phyloP scores from a whole-genome alignment of 2,329 filamentous ascomycete genomes.

The Blumeriella jaapii region DNA sequence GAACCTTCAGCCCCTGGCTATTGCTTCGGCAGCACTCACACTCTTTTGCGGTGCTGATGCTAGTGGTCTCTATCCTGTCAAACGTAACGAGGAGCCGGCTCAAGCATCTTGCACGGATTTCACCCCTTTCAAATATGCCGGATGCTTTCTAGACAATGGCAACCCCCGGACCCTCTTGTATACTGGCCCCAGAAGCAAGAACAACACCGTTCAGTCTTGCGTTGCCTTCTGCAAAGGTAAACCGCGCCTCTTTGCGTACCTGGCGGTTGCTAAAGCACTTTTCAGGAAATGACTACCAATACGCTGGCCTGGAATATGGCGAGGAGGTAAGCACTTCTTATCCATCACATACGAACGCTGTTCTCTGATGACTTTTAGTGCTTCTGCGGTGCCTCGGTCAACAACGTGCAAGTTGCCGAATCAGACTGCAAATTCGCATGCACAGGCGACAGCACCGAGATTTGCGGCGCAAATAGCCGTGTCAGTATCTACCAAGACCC shows the following conservation, averaged over 20 bases:
- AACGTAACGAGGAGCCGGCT: slow-evolving; percentile 17
- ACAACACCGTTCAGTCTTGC: slow-evolving; percentile 29
- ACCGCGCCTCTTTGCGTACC: no score
- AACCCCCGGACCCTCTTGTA: slow-evolving; percentile 24
- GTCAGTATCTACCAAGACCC: slow-evolving; percentile 28
- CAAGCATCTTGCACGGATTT: slow-evolving; percentile 23
- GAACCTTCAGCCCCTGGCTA: slow-evolving; percentile 10
- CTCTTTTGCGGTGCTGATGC: slow-evolving; percentile 18
- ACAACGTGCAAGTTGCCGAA: slow-evolving; percentile 20
- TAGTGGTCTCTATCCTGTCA: slow-evolving; percentile 3
- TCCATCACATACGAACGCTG: slow-evolving; percentile 13
- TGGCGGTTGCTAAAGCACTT: no score
- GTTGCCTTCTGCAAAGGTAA: slow-evolving; percentile 29
- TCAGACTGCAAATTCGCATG: slow-evolving; percentile 21
- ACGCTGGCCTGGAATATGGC: slow-evolving; percentile 27
- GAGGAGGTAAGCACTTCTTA: slow-evolving; percentile 3
- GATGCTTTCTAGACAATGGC: slow-evolving; percentile 26
- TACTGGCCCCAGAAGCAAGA: slow-evolving; percentile 19
- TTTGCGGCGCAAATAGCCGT: slow-evolving; percentile 20
- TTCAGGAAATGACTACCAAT: slow-evolving; percentile 27
- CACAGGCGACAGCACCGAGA: slow-evolving; percentile 17
- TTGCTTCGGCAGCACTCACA: slow-evolving; percentile 17
- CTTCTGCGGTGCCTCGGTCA: slow-evolving; percentile 28
- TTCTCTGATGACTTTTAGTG: slow-evolving; percentile 21
- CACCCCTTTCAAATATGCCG: slow-evolving; percentile 28